Evolutionary conservation across 768 basidiomycete genomes (phyloP).

Genomic region (Amyloporia xantha): DNA sequence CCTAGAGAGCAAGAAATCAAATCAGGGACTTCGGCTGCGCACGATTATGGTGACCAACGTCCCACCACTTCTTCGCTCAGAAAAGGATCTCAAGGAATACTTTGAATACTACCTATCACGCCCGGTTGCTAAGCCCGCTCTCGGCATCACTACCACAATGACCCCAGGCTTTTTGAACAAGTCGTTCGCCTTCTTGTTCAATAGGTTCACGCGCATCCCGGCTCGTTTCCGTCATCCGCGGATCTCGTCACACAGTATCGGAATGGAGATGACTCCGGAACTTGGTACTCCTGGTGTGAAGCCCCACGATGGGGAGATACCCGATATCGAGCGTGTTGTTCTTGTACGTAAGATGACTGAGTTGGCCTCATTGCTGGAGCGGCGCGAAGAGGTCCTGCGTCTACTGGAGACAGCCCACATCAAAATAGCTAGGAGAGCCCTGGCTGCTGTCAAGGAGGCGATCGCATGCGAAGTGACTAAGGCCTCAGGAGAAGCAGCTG

Average conservation of each 20-base stretch:
- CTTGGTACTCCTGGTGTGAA: neutral
- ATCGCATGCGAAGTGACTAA: conserved; percentile 29
- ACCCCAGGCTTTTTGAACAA: conserved; percentile 66
- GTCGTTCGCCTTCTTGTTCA: conserved; percentile 52
- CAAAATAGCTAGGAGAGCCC: conserved; percentile 53
- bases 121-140: conserved; percentile 52
- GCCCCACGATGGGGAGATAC: conserved; percentile 25
- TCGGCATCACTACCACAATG: conserved; percentile 51
- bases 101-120: conserved; percentile 76
- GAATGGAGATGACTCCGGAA: neutral
- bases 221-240: conserved; percentile 7
- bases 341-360: conserved; percentile 79
- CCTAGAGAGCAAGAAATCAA: conserved; percentile 23
- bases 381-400: conserved; percentile 64
- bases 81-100: conserved; percentile 73
- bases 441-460: conserved; percentile 47
- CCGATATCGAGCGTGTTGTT: conserved; percentile 65
- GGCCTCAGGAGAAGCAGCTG: neutral
- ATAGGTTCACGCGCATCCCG: conserved; percentile 31
- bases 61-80: conserved; percentile 63
- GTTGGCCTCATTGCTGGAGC: conserved; percentile 63
- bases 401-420: conserved; percentile 78
- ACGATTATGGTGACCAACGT: conserved; percentile 83
- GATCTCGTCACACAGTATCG: neutral
- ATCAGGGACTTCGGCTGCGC: conserved; percentile 54